phyloP scores from a whole-genome alignment of 1,284 basidiomycete genomes.

The Ceratorhiza oryzae-sativae region DNA sequence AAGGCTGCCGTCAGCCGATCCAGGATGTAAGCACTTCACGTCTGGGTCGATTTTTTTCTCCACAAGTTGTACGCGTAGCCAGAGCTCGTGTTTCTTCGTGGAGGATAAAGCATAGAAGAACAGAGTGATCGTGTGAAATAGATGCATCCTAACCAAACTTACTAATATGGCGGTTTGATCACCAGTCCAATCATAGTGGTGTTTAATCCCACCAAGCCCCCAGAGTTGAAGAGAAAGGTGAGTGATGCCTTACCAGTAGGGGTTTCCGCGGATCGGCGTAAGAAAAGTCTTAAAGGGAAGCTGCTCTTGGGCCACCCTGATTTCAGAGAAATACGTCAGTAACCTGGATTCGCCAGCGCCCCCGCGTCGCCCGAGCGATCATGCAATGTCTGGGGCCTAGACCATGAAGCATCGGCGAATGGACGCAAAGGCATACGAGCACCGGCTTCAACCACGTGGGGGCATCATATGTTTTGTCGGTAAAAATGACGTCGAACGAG shows the following conservation, averaged over 20 bases:
- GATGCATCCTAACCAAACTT: not conserved
- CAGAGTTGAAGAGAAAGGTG: not conserved
- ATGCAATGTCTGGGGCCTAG: constrained; percentile 6
- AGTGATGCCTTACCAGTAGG: not conserved
- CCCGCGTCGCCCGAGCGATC: not conserved
- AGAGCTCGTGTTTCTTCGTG: not conserved
- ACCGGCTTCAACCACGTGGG: not conserved
- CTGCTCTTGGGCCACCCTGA: constrained; percentile 18
- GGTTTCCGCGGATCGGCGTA: not conserved
- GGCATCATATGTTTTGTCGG: not conserved
- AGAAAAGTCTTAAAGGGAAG: constrained; percentile 9
- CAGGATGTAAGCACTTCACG: no score
- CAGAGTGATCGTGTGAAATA: not conserved
- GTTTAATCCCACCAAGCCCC: not conserved
- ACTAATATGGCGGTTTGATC: constrained; percentile 34
- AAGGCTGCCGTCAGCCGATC: no score
- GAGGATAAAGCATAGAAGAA: not conserved
- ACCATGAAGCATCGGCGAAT: not conserved
- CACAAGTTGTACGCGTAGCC: no score
- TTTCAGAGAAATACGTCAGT: constrained; percentile 16
- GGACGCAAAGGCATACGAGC: not conserved
- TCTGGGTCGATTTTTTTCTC: no score
- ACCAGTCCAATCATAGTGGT: constrained; percentile 6
- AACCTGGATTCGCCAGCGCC: not conserved
- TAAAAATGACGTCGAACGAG: constrained; percentile 8